Evolutionary conservation across 495 filamentous ascomycete genomes (phyloP).

Genomic region (Xeromyces bisporus): DNA sequence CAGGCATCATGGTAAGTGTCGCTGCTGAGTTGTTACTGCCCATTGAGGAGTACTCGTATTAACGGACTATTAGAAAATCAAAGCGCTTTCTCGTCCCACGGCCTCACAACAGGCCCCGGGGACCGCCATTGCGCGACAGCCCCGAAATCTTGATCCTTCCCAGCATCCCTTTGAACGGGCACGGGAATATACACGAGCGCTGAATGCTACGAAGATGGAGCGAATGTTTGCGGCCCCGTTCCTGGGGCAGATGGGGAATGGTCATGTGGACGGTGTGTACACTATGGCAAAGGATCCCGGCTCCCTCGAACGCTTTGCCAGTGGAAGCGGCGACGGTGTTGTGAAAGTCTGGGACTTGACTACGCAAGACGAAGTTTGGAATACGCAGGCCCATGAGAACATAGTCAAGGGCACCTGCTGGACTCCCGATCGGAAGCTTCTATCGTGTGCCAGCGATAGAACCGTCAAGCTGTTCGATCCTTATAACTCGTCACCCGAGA

Average conservation of each 20-base stretch:
- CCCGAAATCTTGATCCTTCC: slow-evolving; percentile 81
- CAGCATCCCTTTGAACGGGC: slow-evolving; percentile 91
- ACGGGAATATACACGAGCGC: slow-evolving; percentile 74
- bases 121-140: slow-evolving; percentile 49
- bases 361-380: slow-evolving; percentile 61
- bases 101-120: slow-evolving; percentile 67
- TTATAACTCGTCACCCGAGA: slow-evolving; percentile 47
- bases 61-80: slow-evolving; percentile 52
- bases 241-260: slow-evolving; percentile 67
- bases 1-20: slow-evolving; percentile 10
- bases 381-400: slow-evolving; percentile 64
- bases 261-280: slow-evolving; percentile 90
- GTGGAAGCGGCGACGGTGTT: slow-evolving; percentile 69
- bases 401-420: slow-evolving; percentile 87
- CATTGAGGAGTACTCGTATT: no score
- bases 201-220: slow-evolving; percentile 87
- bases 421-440: slow-evolving; percentile 64
- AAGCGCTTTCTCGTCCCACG: slow-evolving; percentile 67
- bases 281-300: slow-evolving; percentile 53
- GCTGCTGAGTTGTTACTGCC: background rate
- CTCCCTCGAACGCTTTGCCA: slow-evolving; percentile 53
- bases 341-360: slow-evolving; percentile 90
- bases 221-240: slow-evolving; percentile 95
- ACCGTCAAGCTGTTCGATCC: slow-evolving; percentile 85
- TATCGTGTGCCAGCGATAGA: slow-evolving; percentile 80